These are phyloP conservation scores for Coemansia nantahalensis DNA, from an alignment of 192 early-diverging fungal species.

Conservation along the genomic window DNA sequence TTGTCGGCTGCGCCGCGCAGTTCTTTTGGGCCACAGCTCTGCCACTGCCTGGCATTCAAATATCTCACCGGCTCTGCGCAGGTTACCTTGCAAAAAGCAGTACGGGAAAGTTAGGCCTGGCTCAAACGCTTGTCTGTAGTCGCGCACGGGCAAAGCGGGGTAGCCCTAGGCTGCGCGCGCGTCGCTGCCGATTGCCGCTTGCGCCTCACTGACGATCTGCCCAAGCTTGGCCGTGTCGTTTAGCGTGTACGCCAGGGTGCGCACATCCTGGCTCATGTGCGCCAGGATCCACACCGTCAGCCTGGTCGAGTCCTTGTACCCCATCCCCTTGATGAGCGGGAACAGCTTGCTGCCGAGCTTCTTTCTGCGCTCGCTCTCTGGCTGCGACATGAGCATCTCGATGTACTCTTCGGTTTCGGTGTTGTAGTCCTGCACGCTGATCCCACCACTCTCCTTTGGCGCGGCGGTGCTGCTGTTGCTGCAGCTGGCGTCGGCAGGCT, in stretches of 20 bases:
- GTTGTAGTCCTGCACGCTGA: constrained; percentile 34
- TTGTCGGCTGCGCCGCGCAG: too few relatives aligned
- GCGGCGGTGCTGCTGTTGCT: neutral
- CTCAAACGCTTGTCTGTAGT: too few relatives aligned
- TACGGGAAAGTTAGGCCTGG: too few relatives aligned
- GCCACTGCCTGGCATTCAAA: too few relatives aligned
- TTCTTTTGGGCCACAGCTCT: too few relatives aligned
- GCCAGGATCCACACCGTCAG: constrained; percentile 56
- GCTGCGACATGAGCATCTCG: constrained; percentile 44
- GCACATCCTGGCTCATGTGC: constrained; percentile 52
- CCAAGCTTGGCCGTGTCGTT: constrained; percentile 39
- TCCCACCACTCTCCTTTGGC: constrained; percentile 5
- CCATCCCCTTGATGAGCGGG: constrained; percentile 55
- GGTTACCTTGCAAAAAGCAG: too few relatives aligned
- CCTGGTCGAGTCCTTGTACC: constrained; percentile 51
- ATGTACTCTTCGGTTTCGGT: constrained; percentile 49
- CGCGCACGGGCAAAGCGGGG: too few relatives aligned
- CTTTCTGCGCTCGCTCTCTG: constrained; percentile 52
- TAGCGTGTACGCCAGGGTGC: constrained; percentile 48
- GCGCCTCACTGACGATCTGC: constrained; percentile 43
- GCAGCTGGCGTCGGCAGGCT: neutral
- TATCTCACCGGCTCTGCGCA: too few relatives aligned
- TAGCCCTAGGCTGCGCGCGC: neutral
- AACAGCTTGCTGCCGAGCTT: constrained; percentile 56
- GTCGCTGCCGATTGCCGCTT: constrained; percentile 16